Percentiles rank a stretch among this genome's conserved stretches.
These are phyloP conservation scores for Mentha longifolia DNA, from an alignment of 257 asterid species.

Conservation along the genomic window DNA sequence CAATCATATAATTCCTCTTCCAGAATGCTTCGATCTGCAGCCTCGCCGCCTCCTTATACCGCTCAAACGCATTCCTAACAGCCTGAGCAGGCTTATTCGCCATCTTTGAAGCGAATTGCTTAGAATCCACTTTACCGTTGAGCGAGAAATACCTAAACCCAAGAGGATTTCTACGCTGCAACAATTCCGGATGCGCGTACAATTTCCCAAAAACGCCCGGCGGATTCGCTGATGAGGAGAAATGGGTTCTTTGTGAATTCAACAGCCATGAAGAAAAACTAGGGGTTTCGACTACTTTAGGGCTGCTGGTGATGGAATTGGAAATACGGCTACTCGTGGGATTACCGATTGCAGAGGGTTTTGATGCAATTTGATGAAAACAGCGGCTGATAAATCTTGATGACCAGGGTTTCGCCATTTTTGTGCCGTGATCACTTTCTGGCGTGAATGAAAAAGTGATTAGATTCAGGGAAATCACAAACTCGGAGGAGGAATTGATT, in stretches of 20 bases:
- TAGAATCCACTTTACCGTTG: conserved; percentile 46
- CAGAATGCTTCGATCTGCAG: conserved; percentile 90
- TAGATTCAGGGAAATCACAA: conserved; percentile 47
- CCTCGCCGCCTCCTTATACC: conserved; percentile 73
- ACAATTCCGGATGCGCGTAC: conserved; percentile 37
- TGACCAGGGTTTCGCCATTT: conserved; percentile 70
- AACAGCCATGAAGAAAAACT: conserved; percentile 45
- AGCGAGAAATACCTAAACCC: conserved; percentile 66
- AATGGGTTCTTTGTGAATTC: conserved; percentile 44
- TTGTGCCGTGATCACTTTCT: not conserved
- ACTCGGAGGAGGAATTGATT: conserved; percentile 42
- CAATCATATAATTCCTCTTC: conserved; percentile 72
- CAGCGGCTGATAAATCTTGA: conserved; percentile 56
- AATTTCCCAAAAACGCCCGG: conserved; percentile 40
- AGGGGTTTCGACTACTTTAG: conserved; percentile 46
- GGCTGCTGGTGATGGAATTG: conserved; percentile 46
- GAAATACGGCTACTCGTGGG: conserved; percentile 46
- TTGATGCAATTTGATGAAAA: conserved; percentile 53
- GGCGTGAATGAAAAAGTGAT: not conserved
- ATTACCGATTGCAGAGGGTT: conserved; percentile 44
- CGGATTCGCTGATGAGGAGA: conserved; percentile 47
- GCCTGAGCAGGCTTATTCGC: conserved; percentile 51
- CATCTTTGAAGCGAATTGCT: conserved; percentile 42
- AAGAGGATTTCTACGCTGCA: conserved; percentile 32
- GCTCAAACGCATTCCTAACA: conserved; percentile 44